These are phyloP conservation scores for Mucor lusitanicus DNA, from an alignment of 371 early-diverging fungal genomes.

Conservation along the genomic window DNA sequence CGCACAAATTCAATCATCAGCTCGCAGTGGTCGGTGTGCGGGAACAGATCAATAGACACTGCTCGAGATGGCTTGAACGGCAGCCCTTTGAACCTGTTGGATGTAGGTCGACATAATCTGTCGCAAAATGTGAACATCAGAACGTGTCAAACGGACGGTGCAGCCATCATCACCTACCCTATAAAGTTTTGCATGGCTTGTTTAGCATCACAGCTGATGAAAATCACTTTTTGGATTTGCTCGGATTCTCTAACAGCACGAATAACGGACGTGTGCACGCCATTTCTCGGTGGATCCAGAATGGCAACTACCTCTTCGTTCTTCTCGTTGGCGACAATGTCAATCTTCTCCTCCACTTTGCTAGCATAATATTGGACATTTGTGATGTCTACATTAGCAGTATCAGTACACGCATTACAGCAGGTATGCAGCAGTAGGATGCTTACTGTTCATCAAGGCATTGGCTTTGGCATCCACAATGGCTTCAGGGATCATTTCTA, in stretches of 20 bases:
- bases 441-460: conserved; percentile 65
- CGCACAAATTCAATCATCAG: conserved; percentile 61
- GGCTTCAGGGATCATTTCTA: conserved; percentile 75
- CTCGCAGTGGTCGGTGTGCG: conserved; percentile 75
- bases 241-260: conserved; percentile 56
- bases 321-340: conserved; percentile 28
- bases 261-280: conserved; percentile 63
- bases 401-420: background rate
- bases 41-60: conserved; percentile 73
- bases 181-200: conserved; percentile 64
- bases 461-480: conserved; percentile 78
- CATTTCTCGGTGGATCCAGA: conserved; percentile 75
- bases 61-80: conserved; percentile 64
- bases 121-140: background rate
- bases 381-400: conserved; percentile 17
- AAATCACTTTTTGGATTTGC: conserved; percentile 62
- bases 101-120: conserved; percentile 53
- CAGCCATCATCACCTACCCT: conserved; percentile 36
- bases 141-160: background rate
- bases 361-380: conserved; percentile 59
- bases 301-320: conserved; percentile 53
- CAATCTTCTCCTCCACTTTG: conserved; percentile 64
- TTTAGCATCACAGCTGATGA: conserved; percentile 69
- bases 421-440: background rate
- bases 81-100: conserved; percentile 49